These are phyloP conservation scores for Leccinum pellstonianum DNA, from an alignment of 768 basidiomycete genomes.

Conservation along the genomic window DNA sequence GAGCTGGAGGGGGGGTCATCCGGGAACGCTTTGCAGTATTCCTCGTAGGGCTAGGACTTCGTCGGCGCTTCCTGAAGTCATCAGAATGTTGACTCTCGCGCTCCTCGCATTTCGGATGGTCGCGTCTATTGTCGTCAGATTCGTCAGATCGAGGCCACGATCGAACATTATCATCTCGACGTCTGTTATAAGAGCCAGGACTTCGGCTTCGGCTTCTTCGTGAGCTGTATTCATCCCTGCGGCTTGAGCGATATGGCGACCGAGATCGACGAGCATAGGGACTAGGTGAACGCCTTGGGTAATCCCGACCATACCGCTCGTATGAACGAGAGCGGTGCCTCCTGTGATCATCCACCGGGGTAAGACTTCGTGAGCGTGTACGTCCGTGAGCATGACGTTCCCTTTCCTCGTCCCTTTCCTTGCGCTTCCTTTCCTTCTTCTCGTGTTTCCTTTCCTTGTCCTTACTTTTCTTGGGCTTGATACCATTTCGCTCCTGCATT, in stretches of 20 bases:
- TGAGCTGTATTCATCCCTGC: conserved; percentile 20
- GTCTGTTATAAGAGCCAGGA: conserved; percentile 23
- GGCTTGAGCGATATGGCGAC: conserved; percentile 38
- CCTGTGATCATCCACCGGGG: conserved; percentile 29
- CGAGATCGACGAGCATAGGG: conserved; percentile 47
- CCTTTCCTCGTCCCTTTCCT: conserved; percentile 15
- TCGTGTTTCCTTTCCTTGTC: conserved; percentile 54
- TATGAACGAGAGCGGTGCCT: conserved; percentile 31
- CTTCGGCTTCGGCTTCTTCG: conserved; percentile 33
- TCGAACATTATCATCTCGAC: conserved; percentile 28
- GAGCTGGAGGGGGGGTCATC: conserved; percentile 38
- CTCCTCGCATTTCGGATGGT: conserved; percentile 28
- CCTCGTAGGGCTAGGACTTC: conserved; percentile 35
- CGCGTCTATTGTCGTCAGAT: conserved; percentile 43
- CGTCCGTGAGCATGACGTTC: conserved; percentile 36
- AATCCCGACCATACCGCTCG: conserved; percentile 29
- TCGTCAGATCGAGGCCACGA: conserved; percentile 53
- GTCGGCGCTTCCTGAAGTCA: conserved; percentile 39
- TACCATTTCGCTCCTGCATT: conserved; percentile 78
- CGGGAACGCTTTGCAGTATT: conserved; percentile 50
- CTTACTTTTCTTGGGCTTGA: conserved; percentile 77
- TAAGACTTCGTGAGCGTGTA: conserved; percentile 33
- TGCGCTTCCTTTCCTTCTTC: conserved; percentile 46
- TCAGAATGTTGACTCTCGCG: conserved; percentile 25
- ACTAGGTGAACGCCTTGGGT: conserved; percentile 42